Conservation (phyloP, 768 basidiomycete species). For the Suillus ampliporus region DNA sequence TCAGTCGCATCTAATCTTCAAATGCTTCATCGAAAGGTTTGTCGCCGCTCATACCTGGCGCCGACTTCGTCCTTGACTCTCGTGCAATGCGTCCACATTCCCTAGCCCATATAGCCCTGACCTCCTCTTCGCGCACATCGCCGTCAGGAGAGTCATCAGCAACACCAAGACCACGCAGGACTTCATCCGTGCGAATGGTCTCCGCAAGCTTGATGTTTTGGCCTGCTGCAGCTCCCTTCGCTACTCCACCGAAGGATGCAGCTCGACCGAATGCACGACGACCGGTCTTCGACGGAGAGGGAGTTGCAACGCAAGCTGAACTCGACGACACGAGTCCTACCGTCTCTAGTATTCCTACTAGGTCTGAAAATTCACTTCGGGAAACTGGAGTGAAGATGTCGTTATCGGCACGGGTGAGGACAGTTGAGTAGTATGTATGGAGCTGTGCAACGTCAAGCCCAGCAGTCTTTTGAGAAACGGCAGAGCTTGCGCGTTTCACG, state of each 20-base stretch:
- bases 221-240: conserved; percentile 31
- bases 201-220: conserved; percentile 60
- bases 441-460: conserved; percentile 65
- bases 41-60: conserved; percentile 13
- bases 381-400: conserved; percentile 69
- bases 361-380: conserved; percentile 77
- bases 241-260: conserved; percentile 54
- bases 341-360: conserved; percentile 75
- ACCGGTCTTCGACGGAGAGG: conserved; percentile 52
- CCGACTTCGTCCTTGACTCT: conserved; percentile 36
- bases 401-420: conserved; percentile 61
- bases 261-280: conserved; percentile 62
- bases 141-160: conserved; percentile 20
- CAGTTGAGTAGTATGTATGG: conserved; percentile 63
- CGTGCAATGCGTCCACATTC: conserved; percentile 45
- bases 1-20: conserved; percentile 31
- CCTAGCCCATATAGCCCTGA: conserved; percentile 47
- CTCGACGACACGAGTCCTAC: conserved; percentile 60
- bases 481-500: conserved; percentile 56
- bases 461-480: conserved; percentile 31
- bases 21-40: conserved; percentile 40
- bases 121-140: conserved; percentile 51
- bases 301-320: conserved; percentile 37
- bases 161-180: conserved; percentile 72
- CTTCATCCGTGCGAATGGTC: conserved; percentile 70